These are phyloP conservation scores for Botrytis elliptica DNA, from an alignment of 2,329 filamentous ascomycete genomes.

Conservation along the genomic window DNA sequence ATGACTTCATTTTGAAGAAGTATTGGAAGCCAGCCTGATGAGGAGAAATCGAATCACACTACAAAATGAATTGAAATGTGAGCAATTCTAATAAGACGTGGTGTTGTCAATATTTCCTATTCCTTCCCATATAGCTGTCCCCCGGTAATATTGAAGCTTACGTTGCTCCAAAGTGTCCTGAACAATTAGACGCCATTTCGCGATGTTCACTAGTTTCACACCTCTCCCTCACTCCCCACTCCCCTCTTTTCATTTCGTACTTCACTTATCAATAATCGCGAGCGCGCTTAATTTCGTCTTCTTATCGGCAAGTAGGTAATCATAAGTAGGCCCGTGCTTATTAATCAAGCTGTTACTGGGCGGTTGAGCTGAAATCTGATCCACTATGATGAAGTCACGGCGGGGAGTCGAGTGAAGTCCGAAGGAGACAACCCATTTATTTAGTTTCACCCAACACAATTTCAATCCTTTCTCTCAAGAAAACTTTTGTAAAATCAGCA, in stretches of 20 bases:
- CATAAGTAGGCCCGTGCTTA: neutral
- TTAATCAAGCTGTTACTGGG: neutral
- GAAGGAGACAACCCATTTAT: neutral
- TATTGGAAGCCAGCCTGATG: constrained; percentile 4
- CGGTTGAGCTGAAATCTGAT: neutral
- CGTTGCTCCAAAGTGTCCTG: constrained; percentile 32
- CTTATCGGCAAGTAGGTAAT: neutral
- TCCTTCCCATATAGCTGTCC: constrained; percentile 8
- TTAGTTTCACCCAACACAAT: constrained; percentile 10
- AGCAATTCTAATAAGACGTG: neutral
- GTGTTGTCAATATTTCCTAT: constrained; percentile 12
- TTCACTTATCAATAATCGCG: neutral
- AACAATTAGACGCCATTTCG: constrained; percentile 16
- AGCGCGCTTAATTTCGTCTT: neutral
- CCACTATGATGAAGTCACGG: constrained; percentile 4
- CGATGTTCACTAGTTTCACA: constrained; percentile 13
- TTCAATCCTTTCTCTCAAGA: neutral
- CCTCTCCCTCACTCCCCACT: constrained; percentile 2
- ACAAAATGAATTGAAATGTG: neutral
- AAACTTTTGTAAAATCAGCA: neutral
- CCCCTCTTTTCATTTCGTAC: neutral
- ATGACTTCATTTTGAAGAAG: constrained; percentile 37
- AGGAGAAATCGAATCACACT: neutral
- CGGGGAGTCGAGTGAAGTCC: constrained; percentile 8
- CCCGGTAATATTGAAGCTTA: constrained; percentile 29